phyloP scores from a whole-genome alignment of 352 stramenopile genomes.

The Globisporangium recalcitrans region DNA sequence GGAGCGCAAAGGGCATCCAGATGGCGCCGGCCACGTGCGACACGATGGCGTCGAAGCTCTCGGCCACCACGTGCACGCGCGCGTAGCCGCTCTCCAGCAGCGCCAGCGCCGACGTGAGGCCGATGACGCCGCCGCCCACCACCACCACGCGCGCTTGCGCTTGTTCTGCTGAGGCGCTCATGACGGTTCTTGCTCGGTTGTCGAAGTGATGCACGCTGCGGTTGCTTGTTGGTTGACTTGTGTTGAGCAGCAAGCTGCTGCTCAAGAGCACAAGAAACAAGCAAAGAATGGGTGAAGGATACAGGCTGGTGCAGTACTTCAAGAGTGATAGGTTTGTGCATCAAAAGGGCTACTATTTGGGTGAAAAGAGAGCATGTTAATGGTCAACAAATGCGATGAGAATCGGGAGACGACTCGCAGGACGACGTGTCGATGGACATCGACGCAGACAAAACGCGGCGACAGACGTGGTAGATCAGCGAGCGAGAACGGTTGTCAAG shows the following conservation, averaged over 20 bases:
- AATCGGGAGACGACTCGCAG: constrained; percentile 29
- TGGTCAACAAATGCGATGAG: too few species aligned
- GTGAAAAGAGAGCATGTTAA: too few species aligned
- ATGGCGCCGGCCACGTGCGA: constrained; percentile 67
- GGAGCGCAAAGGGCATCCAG: constrained; percentile 69
- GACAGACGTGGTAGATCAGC: constrained; percentile 7
- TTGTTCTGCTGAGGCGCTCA: neutral
- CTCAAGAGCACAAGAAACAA: too few species aligned
- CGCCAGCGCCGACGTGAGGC: constrained; percentile 57
- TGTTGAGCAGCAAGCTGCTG: too few species aligned
- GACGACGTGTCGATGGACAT: constrained; percentile 41
- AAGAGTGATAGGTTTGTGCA: too few species aligned
- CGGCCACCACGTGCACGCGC: constrained; percentile 42
- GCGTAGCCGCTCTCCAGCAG: constrained; percentile 50
- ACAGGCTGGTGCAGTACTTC: too few species aligned
- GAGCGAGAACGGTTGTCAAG: neutral
- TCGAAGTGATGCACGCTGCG: too few species aligned
- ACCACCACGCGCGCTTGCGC: constrained; percentile 32
- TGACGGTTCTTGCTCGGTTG: too few species aligned
- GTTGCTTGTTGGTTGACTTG: too few species aligned
- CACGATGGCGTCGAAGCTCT: constrained; percentile 47
- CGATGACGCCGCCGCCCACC: constrained; percentile 61
- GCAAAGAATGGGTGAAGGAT: too few species aligned
- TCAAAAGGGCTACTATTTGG: too few species aligned
- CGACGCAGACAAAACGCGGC: constrained; percentile 12